Base-by-base conservation (phyloP, 2,329 filamentous ascomycete genomes). In the Paraconiothyrium sp. region DNA sequence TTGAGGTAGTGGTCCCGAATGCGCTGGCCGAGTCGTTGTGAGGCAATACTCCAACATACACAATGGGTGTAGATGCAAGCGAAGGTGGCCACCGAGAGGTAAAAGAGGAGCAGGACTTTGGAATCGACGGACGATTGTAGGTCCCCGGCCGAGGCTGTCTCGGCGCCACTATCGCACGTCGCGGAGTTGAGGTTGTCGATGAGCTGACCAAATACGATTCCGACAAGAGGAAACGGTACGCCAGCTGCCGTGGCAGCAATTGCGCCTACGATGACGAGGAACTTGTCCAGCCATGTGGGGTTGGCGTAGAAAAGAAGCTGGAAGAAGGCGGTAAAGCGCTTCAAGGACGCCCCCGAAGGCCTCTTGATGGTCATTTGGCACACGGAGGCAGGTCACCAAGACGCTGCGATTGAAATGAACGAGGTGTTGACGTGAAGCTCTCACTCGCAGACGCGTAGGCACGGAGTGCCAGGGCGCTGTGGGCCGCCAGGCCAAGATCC, bases 51-150 rank as follows among this genome's bases (percentile, higher is more conserved):
- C 88, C 88, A 92, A 66, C 85, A 89, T 10, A 86, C 80, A 34
- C 88, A 82, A 70, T 91, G 86, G 57, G 83, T 77, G 74, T 91
- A 92, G 65, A 91, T 89, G 60, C 86, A 79, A 43, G 83, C 81
- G 67, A 92, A 89, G 62, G 86, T 85, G 32, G 84, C 88, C 60
- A 90, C 85, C 22, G 86, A 86, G 41, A 92, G 83, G 71, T 89
- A 90, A 14, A 90, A 84, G 24, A 91, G 85, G 67, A 72, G 66
- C 11, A 90, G 74, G 43, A 92, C 85, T 69, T 88, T 89, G 54
- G 79, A 71, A 72, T 88, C 84, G 63, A 89, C 83, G 61, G 85
- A 79, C 44, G 83, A 77, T 35, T 70, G 67, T 9, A 69, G 63
- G 24, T 58, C 73, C n/a, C 65, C 66, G 5, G 68, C 60, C 27